Conservation (phyloP, 257 asterid genomes). For the Mentha longifolia region DNA sequence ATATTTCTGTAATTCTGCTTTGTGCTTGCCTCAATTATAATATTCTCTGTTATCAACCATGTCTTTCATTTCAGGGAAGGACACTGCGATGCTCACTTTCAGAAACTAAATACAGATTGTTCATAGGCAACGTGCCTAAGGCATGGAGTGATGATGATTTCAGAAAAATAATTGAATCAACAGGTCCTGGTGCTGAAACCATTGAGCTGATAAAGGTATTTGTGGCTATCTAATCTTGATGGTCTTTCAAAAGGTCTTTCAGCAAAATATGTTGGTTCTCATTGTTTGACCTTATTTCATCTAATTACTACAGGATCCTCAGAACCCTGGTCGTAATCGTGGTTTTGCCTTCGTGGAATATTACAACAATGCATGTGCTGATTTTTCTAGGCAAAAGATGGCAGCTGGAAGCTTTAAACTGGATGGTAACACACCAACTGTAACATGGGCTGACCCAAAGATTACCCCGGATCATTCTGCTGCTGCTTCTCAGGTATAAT, state of each 20-base stretch:
- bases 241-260: conserved; percentile 4
- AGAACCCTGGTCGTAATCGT: conserved; percentile 78
- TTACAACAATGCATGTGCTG: conserved; percentile 97
- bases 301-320: conserved; percentile 74
- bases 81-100: conserved; percentile 84
- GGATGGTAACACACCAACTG: conserved; percentile 83
- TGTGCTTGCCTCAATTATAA: conserved; percentile 19
- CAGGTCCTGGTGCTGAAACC: conserved; percentile 92
- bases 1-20: conserved; percentile 9
- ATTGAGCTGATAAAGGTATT: conserved; percentile 90
- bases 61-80: conserved; percentile 71
- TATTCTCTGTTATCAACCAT: conserved; percentile 18
- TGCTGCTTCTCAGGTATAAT: conserved; percentile 78
- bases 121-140: conserved; percentile 92
- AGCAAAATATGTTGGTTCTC: conserved; percentile 21
- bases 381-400: conserved; percentile 82
- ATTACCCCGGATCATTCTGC: conserved; percentile 78
- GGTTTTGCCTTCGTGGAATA: conserved; percentile 97
- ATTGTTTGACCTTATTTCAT: conserved; percentile 33
- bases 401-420: conserved; percentile 67
- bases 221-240: conserved; percentile 21
- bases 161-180: conserved; percentile 64
- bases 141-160: conserved; percentile 80
- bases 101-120: conserved; percentile 86
- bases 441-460: conserved; percentile 98